Base-by-base conservation (phyloP, 78 protist species). In the Pelomyxa schiedti region DNA sequence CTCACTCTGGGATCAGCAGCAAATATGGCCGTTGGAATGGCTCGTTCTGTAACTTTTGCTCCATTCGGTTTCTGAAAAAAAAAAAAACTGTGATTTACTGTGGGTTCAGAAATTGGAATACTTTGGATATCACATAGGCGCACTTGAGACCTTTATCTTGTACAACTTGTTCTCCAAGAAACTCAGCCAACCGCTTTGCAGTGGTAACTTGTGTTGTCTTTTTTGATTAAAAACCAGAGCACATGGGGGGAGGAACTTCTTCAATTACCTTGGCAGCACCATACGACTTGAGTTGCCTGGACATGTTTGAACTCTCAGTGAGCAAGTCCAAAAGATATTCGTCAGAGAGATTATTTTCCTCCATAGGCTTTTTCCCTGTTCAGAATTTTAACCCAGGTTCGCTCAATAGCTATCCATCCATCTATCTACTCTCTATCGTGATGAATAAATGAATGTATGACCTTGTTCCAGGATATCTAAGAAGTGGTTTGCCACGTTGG, bases 1-100 rank as follows among this genome's bases (percentile, higher is more conserved):
- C 81, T 64, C 9, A 64, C 63, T 1, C 71, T 85, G 2, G 53
- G 5, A 4, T 85, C 85, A 9, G 82, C 65, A 9, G 29, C 0
- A 84, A 97, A 96, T 30, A 97, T 92, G 26, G 58, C 89, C 16
- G 86, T 68, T 0, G 99, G 99, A 1, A 97, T 58, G 2, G 98
- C 93, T n/a, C 99, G 77, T 42, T 91, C 96, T 1, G 98, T 90
- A 1, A 94, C 97, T 22, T 97, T 90, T 36, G 81, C 80, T 29
- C 94, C 98, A 0, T 36, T 35, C 3, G 99, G 99, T 9, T 84
- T 67, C 30, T 65, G 39, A 40, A 47, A 26, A 69, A 69, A 3
- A 35, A 69, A 30, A 26, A 3, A 69, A 26, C 26, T 66, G 69
- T 5, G 7, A 47, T n/a, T 67, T 4, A 2, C 32, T 22, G 3